Base-by-base conservation (phyloP, 768 basidiomycete genomes). In the Boletus vinaceobasis region DNA sequence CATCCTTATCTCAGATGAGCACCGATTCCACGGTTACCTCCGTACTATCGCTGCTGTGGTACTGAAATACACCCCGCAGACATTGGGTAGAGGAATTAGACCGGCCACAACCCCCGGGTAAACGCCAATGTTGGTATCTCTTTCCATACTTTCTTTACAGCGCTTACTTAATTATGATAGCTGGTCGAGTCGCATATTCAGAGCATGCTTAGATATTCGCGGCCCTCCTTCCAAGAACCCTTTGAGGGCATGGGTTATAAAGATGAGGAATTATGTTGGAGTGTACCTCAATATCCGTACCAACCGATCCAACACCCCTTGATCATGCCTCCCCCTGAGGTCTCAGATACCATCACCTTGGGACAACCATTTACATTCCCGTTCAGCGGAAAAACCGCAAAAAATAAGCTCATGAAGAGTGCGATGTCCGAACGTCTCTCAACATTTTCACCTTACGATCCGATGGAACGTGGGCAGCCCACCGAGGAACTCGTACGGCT, bases 361-460 rank as follows among this genome's bases (percentile, higher is more conserved):
- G 59, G 52, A 3, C 67, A 72, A 39, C 53, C 63, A 1, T 43
- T 71, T 13, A 62, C 55, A 1, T 69, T 71, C 43, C 60, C 69
- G 3, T 71, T 71, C 51, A 73, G 69, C 44, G 60, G 63, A 13
- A 69, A 63, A 54, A 60, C 33, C 1, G 60, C 68, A 1, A 72
- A 58, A 58, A 73, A 73, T 52, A 72, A 53, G 48, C 29, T 71
- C 47, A 59, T 71, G 65, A 71, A 71, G 56, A 70, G 70, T 49
- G 70, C 70, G 1, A 73, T 71, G 70, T 73, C 70, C 6, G 70
- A 71, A 43, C 68, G 71, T 13, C 64, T 71, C 39, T 70, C 70
- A 4, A 71, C 71, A 1, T 71, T 73, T 43, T 73, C 71, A 1
- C 40, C 65, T 15, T 57, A 55, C 29, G 66, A 73, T 43, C 68